Evolutionary conservation across 2,329 filamentous ascomycete species (phyloP), one percentile per base, ranked within the genome.

Genomic region (Podosphaera leucotricha): DNA sequence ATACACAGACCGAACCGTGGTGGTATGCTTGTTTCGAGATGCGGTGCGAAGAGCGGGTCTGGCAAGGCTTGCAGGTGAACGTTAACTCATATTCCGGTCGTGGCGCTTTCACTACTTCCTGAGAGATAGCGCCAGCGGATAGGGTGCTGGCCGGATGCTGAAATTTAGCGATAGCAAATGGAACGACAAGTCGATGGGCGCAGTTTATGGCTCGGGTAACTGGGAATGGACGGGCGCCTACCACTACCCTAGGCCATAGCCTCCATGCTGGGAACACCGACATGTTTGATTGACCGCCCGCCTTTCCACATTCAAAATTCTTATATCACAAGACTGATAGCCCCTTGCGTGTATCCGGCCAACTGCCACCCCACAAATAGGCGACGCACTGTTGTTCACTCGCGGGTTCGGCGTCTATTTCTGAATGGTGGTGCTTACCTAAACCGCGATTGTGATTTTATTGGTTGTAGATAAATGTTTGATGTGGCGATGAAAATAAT

Each of bases 11-110:
- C 1, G 84, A 87, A 30, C 90, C 90, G 49, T 77, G 69, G 61
- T 95, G 86, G 59, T 98, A 98, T 26, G 84, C 90, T 58, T 95
- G 90, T 61, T 95, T 94, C 24, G 83, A 84, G 54, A 98, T 68
- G 43, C 71, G 71, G 63, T 98, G 92, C 11, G 75, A 70, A n/a
- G 83, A 92, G 46, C 86, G 78, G 30, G 71, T 65, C 39, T 69
- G 66, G 63, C 90, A 98, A 26, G 82, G 83, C 47, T 80, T 77
- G 70, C 90, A 98, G 52, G 90, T 98, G 60, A 98, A 94, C 42
- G 77, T 81, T 50, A 98, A 69, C 53, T 84, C 71, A 63, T 95
- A 98, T 46, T 81, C 74, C 1, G 83, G 83, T 44, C 54, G 44
- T 6, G 43, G 26, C 18, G 21, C 1, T 33, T 41, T 28, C 21